phyloP scores from a whole-genome alignment of 163 green algal species.

The Volvox carteri region DNA sequence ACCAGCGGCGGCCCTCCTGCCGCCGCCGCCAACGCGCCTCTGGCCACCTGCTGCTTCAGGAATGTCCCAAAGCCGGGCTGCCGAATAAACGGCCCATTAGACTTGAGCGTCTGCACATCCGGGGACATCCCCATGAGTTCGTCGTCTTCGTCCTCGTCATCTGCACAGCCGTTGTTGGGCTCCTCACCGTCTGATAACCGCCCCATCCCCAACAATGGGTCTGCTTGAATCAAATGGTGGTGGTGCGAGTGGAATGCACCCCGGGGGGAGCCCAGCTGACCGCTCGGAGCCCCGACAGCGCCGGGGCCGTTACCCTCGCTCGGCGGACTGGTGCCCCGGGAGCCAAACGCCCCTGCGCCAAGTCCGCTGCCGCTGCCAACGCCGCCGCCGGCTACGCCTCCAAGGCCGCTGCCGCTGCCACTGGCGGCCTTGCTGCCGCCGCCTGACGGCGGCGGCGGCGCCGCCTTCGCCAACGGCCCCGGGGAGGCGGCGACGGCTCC shows the following conservation, averaged over 20 bases:
- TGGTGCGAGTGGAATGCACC: too few species aligned
- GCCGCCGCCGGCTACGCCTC: not conserved
- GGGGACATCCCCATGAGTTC: conserved; percentile 65
- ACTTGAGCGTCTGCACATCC: conserved; percentile 15
- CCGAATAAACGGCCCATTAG: not conserved
- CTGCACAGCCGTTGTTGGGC: not conserved
- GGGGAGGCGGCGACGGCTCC: not conserved
- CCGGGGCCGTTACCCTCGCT: conserved; percentile 23
- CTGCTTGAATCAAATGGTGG: not conserved
- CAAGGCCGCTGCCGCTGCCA: not conserved
- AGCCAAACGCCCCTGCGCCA: not conserved
- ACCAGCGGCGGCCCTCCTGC: not conserved
- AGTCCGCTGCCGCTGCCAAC: not conserved
- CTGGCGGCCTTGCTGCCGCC: conserved; percentile 2
- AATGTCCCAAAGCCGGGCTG: conserved; percentile 28
- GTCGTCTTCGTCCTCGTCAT: conserved; percentile 53
- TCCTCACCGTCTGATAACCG: conserved; percentile 2
- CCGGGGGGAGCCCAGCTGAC: not conserved
- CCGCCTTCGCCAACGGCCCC: not conserved
- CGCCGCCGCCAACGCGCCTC: not conserved
- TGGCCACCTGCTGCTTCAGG: conserved; percentile 42
- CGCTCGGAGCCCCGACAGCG: not conserved
- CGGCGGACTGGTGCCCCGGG: conserved; percentile 27
- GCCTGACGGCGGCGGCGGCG: conserved; percentile 7
- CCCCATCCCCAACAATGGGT: conserved; percentile 39